These are phyloP conservation scores for Thelonectria blattea DNA, from an alignment of 2,329 filamentous ascomycete species.

Conservation along the genomic window DNA sequence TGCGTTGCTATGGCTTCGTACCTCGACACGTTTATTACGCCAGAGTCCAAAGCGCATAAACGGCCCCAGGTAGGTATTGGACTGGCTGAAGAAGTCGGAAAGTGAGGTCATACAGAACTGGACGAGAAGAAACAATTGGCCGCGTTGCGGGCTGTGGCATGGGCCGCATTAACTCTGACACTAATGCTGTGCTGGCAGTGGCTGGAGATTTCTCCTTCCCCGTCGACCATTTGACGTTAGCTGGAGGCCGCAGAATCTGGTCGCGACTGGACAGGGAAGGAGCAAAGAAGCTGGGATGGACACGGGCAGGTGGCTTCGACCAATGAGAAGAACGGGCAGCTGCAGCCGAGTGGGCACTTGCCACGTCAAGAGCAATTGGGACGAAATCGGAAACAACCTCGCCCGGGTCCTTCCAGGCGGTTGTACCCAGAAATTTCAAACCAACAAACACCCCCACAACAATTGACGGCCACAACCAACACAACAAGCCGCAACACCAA, in stretches of 20 bases:
- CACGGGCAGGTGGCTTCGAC: not conserved
- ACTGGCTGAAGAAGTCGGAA: not conserved
- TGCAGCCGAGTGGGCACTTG: conserved; percentile 9
- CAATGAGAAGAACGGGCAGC: conserved; percentile 10
- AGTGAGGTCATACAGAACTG: conserved; percentile 7
- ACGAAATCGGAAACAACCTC: conserved; percentile 11
- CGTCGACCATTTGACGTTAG: not conserved
- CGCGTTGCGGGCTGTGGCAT: not conserved
- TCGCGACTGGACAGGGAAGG: not conserved
- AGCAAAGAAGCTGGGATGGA: not conserved
- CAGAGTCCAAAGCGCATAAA: not conserved
- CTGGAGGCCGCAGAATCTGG: not conserved
- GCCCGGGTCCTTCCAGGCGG: conserved; percentile 33
- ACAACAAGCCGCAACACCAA: conserved; percentile 11
- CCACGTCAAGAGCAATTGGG: conserved; percentile 23
- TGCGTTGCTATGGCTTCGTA: not conserved
- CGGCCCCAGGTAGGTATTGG: not conserved
- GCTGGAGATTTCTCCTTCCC: conserved; percentile 11
- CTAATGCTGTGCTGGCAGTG: conserved; percentile 9
- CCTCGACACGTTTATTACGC: not conserved
- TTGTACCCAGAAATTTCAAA: conserved; percentile 27
- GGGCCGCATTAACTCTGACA: conserved; percentile 4
- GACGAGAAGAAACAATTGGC: conserved; percentile 9
- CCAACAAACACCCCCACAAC: conserved; percentile 26
- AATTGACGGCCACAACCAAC: not conserved